A percentile compares a stretch with the other conserved stretches of the same genome.
Evolutionary conservation across 345 rosid genomes (phyloP).

Genomic region (Erucastrum elatum): DNA sequence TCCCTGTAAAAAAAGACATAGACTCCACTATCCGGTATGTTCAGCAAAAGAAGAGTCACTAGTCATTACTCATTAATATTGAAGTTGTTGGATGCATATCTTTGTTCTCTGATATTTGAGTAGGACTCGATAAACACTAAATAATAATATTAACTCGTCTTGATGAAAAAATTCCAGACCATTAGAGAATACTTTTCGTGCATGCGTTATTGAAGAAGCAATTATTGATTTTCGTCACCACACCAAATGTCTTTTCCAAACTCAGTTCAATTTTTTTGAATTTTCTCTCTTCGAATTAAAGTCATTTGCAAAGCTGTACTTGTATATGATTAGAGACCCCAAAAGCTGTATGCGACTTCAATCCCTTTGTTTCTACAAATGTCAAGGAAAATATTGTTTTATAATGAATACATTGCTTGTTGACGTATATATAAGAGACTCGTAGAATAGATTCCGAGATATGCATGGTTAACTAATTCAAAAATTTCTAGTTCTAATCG

Average conservation of each 20-base stretch:
- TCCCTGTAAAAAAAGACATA: background rate
- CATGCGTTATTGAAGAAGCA: conserved; percentile 1
- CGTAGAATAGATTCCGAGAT: conserved; percentile 16
- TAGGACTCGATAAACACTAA: background rate
- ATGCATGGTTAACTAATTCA: conserved; percentile 26
- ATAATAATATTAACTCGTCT: background rate
- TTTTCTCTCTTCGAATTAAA: conserved; percentile 20
- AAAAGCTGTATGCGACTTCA: conserved; percentile 1
- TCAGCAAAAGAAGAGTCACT: background rate
- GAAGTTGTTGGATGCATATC: background rate
- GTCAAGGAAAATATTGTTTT: background rate
- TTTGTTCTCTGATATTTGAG: background rate
- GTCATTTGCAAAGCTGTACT: conserved; percentile 10
- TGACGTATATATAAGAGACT: background rate
- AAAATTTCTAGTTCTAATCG: background rate
- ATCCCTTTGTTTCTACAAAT: background rate
- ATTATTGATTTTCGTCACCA: conserved; percentile 9
- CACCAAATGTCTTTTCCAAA: conserved; percentile 3
- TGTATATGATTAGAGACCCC: background rate
- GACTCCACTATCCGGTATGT: background rate
- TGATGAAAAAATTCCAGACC: background rate
- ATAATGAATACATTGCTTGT: background rate
- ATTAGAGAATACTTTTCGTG: background rate
- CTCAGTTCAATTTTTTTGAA: background rate
- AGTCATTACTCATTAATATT: background rate